These are phyloP conservation scores for Colletotrichum sp. DNA, from an alignment of 2,329 filamentous ascomycete species.

Conservation along the genomic window DNA sequence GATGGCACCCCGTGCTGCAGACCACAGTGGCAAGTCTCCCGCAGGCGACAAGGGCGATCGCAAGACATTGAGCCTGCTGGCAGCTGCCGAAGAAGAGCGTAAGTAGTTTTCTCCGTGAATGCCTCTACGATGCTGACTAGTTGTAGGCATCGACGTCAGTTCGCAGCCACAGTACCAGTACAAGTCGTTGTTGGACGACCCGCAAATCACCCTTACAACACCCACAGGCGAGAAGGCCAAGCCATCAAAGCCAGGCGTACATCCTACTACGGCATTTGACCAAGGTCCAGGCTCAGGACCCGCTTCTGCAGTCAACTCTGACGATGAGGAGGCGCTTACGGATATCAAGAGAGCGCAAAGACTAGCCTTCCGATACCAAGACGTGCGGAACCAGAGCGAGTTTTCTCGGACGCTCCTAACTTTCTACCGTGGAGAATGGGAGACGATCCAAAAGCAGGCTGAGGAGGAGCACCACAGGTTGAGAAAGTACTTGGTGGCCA, in stretches of 20 bases:
- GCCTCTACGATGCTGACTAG: constrained; percentile 25
- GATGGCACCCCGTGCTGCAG: constrained; percentile 52
- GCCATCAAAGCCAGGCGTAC: constrained; percentile 64
- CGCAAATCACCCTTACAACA: constrained; percentile 68
- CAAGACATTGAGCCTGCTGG: constrained; percentile 67
- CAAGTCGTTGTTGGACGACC: constrained; percentile 69
- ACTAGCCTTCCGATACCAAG: constrained; percentile 78
- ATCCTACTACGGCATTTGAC: constrained; percentile 87
- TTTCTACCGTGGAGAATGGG: constrained; percentile 87
- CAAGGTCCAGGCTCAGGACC: constrained; percentile 61
- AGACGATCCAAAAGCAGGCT: constrained; percentile 75
- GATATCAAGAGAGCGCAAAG: constrained; percentile 90
- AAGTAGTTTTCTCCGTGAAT: constrained; percentile 39
- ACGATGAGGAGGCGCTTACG: constrained; percentile 82
- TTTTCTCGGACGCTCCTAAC: constrained; percentile 86
- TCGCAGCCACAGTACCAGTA: constrained; percentile 59
- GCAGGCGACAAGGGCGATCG: constrained; percentile 40
- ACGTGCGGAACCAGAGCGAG: constrained; percentile 76
- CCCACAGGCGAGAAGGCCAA: constrained; percentile 67
- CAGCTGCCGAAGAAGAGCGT: constrained; percentile 82
- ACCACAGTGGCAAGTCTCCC: constrained; percentile 41
- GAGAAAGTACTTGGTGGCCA: constrained; percentile 94
- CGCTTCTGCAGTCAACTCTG: constrained; percentile 73
- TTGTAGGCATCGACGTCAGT: constrained; percentile 57
- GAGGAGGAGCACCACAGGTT: constrained; percentile 80